Base-by-base conservation (phyloP, 345 rosid genomes). In the Pistacia integerrima region DNA sequence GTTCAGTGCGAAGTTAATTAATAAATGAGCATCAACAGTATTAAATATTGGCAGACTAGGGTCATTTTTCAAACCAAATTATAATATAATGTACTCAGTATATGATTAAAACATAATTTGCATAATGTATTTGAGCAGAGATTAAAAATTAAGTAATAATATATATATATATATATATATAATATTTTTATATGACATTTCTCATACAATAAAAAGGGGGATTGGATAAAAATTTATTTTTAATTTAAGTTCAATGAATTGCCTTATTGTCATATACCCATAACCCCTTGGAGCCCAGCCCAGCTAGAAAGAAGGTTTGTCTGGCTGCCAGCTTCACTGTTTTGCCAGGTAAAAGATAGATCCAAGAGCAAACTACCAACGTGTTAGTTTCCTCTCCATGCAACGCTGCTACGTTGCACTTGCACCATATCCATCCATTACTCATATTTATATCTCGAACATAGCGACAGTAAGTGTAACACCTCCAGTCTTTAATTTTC, bases 311-410 rank as follows among this genome's bases (percentile, higher is more conserved):
- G 20, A n/a, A n/a, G 36, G 16, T 56, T 38, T 57, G 44, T 13
- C 12, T 48, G n/a, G 38, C n/a, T 11, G 28, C 70, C 74, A 11
- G 33, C 20, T 35, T 16, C 5, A 4, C 12, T 25, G 66, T 58
- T 38, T 72, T 25, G 64, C 20, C 36, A 11, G 22, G 75, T 5
- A 11, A 55, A 59, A n/a, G 8, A 14, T 12, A 56, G 6, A 36
- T 33, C 51, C n/a, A 33, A 58, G 41, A 38, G 14, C 14, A 14
- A 28, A 64, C 14, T 2, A 49, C 71, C 57, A 49, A 80, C 73
- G 84, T 83, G 83, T 70, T 35, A 22, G 74, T 65, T 17, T 64
- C 57, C 67, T 62, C 20, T 33, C 54, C 86, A 80, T 79, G 85
- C 83, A 79, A 51, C 7, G 48, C 20, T 60, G 77, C 74, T 56